Evolutionary conservation across 176 grass and related monocot species (phyloP).

Genomic region (Oryza longistaminata): DNA sequence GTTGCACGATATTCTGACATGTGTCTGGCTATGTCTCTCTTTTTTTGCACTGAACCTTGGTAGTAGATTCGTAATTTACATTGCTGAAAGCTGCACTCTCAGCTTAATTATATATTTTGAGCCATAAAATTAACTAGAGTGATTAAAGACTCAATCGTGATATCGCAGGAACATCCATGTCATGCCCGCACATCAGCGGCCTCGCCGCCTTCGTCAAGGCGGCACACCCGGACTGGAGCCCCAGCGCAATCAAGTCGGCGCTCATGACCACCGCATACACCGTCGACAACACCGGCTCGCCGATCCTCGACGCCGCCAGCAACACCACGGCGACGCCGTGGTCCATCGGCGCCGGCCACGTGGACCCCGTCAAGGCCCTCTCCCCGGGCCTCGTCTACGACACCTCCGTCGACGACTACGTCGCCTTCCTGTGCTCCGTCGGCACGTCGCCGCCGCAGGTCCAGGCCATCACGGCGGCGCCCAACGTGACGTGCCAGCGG

Average conservation of each 20-base stretch:
- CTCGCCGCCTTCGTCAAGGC: slow-evolving; percentile 74
- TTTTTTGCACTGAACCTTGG: background rate
- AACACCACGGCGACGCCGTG: slow-evolving; percentile 63
- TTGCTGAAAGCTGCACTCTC: background rate
- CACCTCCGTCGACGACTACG: slow-evolving; percentile 64
- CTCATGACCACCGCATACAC: slow-evolving; percentile 94
- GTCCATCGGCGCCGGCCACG: slow-evolving; percentile 78
- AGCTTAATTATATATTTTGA: background rate
- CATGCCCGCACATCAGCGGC: slow-evolving; percentile 90
- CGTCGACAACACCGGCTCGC: slow-evolving; percentile 63
- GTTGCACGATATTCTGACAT: background rate
- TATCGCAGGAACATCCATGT: slow-evolving; percentile 86
- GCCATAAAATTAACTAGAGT: background rate
- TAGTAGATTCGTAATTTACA: background rate
- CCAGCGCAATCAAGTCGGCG: slow-evolving; percentile 82
- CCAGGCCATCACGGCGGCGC: slow-evolving; percentile 53
- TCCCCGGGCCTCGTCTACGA: slow-evolving; percentile 89
- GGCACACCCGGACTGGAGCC: slow-evolving; percentile 89
- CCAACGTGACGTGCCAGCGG: slow-evolving; percentile 66
- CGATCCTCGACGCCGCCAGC: slow-evolving; percentile 58
- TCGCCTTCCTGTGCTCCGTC: slow-evolving; percentile 80
- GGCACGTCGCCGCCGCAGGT: slow-evolving; percentile 55
- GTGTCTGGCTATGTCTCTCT: background rate
- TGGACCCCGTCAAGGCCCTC: slow-evolving; percentile 69
- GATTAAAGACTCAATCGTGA: background rate